A percentile compares a stretch with the other conserved stretches of the same genome.
Evolutionary conservation across 352 stramenopile genomes (phyloP).

Genomic region (Blastocystis sp.): DNA sequence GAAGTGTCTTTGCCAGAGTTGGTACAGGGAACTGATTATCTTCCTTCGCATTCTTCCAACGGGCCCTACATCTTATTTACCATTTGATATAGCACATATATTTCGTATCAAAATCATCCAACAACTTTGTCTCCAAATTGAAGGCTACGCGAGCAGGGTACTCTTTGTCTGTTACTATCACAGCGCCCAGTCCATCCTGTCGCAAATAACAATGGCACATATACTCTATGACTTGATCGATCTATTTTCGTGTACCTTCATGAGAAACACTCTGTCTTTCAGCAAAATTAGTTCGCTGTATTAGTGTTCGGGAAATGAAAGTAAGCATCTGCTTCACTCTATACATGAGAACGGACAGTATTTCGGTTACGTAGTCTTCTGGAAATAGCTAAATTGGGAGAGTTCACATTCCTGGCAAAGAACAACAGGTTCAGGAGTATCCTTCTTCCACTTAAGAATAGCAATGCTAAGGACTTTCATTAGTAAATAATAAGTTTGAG

Average conservation of each 20-base stretch:
- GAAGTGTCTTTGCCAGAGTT: constrained; percentile 81
- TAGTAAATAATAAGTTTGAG: background rate
- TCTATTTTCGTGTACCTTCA: constrained; percentile 74
- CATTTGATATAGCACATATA: constrained; percentile 62
- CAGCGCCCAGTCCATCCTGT: constrained; percentile 87
- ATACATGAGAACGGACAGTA: background rate
- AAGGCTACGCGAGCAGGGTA: constrained; percentile 96
- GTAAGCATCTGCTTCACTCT: constrained; percentile 94
- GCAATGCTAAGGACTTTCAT: constrained; percentile 77
- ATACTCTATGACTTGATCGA: constrained; percentile 74
- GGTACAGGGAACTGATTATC: constrained; percentile 80
- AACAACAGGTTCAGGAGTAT: constrained; percentile 71
- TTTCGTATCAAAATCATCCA: constrained; percentile 87
- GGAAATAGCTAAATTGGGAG: constrained; percentile 77
- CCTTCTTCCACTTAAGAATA: constrained; percentile 70
- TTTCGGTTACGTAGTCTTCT: constrained; percentile 69
- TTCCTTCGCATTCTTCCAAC: constrained; percentile 68
- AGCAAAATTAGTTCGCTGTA: constrained; percentile 87
- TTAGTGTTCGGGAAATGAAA: constrained; percentile 97
- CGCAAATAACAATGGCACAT: constrained; percentile 95
- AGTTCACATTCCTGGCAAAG: constrained; percentile 72
- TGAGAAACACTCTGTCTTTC: constrained; percentile 95
- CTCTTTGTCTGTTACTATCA: constrained; percentile 91
- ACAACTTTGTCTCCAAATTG: constrained; percentile 86
- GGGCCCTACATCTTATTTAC: constrained; percentile 63